phyloP scores from a whole-genome alignment of 2,329 filamentous ascomycete genomes.

The Beauveria scarabaeidicola region DNA sequence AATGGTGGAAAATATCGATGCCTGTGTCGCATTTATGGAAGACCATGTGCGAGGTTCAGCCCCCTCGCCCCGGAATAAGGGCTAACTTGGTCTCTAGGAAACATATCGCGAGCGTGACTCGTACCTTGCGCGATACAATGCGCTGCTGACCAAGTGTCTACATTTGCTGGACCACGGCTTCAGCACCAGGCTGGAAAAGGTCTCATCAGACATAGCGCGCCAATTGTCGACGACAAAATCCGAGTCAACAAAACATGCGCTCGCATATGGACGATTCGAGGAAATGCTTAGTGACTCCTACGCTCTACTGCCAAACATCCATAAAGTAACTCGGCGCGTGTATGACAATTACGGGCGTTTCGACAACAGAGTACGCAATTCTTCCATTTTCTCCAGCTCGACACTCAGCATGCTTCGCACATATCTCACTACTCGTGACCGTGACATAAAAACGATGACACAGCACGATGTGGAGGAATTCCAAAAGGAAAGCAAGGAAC shows the following conservation, averaged over 20 bases:
- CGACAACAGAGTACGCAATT: constrained; percentile 32
- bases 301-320: constrained; percentile 47
- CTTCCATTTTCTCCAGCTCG: constrained; percentile 45
- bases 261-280: constrained; percentile 52
- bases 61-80: background rate
- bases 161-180: constrained; percentile 54
- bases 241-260: constrained; percentile 49
- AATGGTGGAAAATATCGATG: constrained; percentile 78
- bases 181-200: constrained; percentile 41
- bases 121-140: constrained; percentile 79
- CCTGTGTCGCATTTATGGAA: constrained; percentile 89
- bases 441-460: constrained; percentile 42
- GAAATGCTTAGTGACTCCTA: constrained; percentile 50
- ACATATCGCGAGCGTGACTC: constrained; percentile 80
- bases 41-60: constrained; percentile 53
- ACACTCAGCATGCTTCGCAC: constrained; percentile 46
- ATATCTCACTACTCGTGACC: constrained; percentile 44
- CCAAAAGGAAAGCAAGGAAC: constrained; percentile 40
- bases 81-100: constrained; percentile 40
- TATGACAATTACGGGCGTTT: constrained; percentile 45
- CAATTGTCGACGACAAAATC: constrained; percentile 49
- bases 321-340: constrained; percentile 40
- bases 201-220: constrained; percentile 45
- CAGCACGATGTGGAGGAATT: constrained; percentile 48
- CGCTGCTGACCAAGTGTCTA: constrained; percentile 62